Percentiles rank a stretch among this genome's conserved stretches.
Evolutionary conservation across 371 early-diverging fungal genomes (phyloP).

Genomic region (Mucor irregularis): DNA sequence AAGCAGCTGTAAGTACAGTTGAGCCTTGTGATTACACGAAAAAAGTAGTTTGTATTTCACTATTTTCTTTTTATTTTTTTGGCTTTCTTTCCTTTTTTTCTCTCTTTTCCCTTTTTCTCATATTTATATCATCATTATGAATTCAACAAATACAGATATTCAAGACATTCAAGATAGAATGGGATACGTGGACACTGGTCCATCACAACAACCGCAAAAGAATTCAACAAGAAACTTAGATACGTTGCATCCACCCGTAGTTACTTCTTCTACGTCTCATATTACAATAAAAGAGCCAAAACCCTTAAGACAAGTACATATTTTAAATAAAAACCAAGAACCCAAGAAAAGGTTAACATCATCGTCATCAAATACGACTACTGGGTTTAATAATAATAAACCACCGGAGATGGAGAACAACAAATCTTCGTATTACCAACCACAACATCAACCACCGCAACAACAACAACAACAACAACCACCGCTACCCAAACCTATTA

Average conservation of each 20-base stretch:
- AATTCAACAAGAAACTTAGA: background rate
- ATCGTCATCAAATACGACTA: background rate
- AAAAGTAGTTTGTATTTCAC: too few relatives aligned
- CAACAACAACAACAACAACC: background rate
- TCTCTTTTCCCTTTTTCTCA: too few relatives aligned
- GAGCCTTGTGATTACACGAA: too few relatives aligned
- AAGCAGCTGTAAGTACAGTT: too few relatives aligned
- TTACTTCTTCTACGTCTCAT: slow-evolving; percentile 1
- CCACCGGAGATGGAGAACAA: too few relatives aligned
- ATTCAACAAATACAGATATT: slow-evolving; percentile 3
- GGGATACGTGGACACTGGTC: slow-evolving; percentile 17
- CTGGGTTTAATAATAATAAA: too few relatives aligned
- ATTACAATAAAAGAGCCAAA: slow-evolving; percentile 16
- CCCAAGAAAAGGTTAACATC: background rate
- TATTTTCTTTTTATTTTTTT: too few relatives aligned
- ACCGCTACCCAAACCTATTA: background rate
- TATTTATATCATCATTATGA: too few relatives aligned
- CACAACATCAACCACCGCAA: background rate
- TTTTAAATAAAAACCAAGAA: background rate
- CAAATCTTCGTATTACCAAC: too few relatives aligned
- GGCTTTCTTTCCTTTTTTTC: too few relatives aligned
- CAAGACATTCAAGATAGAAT: slow-evolving; percentile 19
- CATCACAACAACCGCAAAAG: background rate
- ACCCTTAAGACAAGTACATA: slow-evolving; percentile 8
- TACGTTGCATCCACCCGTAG: background rate